Conservation (phyloP, 2,329 filamentous ascomycete genomes). For the Claviceps citrina region DNA sequence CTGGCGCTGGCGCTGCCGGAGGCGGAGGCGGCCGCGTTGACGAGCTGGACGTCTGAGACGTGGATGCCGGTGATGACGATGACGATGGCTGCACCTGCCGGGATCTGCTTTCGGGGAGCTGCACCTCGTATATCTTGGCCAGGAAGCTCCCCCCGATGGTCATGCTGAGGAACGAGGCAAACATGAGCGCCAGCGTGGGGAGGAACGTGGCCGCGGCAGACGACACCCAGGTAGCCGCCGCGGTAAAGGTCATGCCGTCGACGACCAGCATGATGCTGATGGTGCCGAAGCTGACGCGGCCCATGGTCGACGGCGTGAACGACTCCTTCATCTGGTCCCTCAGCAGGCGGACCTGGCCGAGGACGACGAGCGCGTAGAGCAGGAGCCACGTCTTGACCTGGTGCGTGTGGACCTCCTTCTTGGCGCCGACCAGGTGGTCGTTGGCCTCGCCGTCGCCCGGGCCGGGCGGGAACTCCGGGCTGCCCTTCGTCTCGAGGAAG, state of each 20-base stretch:
- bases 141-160: slow-evolving; percentile 42
- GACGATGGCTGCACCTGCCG: slow-evolving; percentile 27
- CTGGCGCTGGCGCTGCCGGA: neutral
- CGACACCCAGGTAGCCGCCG: slow-evolving; percentile 40
- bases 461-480: slow-evolving; percentile 35
- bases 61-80: no score
- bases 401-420: slow-evolving; percentile 42
- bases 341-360: slow-evolving; percentile 45
- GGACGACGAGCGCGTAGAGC: slow-evolving; percentile 38
- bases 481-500: slow-evolving; percentile 49
- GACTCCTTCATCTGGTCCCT: slow-evolving; percentile 51
- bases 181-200: slow-evolving; percentile 38
- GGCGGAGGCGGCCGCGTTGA: neutral
- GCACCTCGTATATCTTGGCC: slow-evolving; percentile 43
- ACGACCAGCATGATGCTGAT: slow-evolving; percentile 45
- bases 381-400: slow-evolving; percentile 45
- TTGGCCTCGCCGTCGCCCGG: no score
- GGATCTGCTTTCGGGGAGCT: slow-evolving; percentile 38
- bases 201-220: slow-evolving; percentile 41
- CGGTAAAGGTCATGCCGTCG: slow-evolving; percentile 43
- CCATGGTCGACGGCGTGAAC: slow-evolving; percentile 51
- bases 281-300: slow-evolving; percentile 49
- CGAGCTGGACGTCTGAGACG: neutral
- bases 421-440: slow-evolving; percentile 42
- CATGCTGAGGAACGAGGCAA: slow-evolving; percentile 38